Evolutionary conservation across 2,329 filamentous ascomycete species (phyloP).

Genomic region (Aspergillus felis): DNA sequence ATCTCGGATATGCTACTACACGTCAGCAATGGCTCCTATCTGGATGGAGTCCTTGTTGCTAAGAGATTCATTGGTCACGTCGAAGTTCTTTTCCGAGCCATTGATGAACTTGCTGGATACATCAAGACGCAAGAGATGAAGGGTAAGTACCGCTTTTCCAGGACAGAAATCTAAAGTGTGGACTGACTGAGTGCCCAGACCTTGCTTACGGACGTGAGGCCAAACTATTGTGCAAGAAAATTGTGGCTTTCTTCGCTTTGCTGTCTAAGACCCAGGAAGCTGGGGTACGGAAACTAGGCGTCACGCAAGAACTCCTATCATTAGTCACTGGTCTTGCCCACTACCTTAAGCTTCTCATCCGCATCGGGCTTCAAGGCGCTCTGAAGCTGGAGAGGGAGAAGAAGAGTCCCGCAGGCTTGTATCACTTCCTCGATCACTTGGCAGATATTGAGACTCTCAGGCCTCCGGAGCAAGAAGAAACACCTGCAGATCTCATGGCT

Average conservation of each 20-base stretch:
- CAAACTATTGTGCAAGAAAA: constrained; percentile 99
- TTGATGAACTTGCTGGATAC: constrained; percentile 75
- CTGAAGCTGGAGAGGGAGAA: constrained; percentile 86
- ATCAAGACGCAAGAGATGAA: constrained; percentile 69
- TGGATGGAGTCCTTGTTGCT: constrained; percentile 90
- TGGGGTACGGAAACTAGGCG: constrained; percentile 83
- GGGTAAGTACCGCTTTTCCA: constrained; percentile 50
- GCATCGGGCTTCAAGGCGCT: constrained; percentile 92
- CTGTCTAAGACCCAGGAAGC: constrained; percentile 92
- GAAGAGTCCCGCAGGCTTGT: constrained; percentile 67
- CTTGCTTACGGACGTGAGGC: constrained; percentile 90
- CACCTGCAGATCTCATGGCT: constrained; percentile 60
- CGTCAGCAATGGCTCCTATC: constrained; percentile 94
- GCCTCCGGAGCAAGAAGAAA: constrained; percentile 57
- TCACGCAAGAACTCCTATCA: constrained; percentile 97
- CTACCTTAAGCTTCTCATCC: constrained; percentile 94
- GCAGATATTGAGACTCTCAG: constrained; percentile 76
- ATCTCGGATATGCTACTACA: constrained; percentile 99
- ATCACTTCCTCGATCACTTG: constrained; percentile 78
- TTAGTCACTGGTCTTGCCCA: constrained; percentile 94
- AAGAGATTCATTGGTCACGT: constrained; percentile 96
- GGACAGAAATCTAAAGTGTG: constrained; percentile 16
- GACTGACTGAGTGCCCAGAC: constrained; percentile 47
- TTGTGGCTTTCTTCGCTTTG: constrained; percentile 94
- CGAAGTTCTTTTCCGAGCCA: constrained; percentile 83